phyloP scores from a whole-genome alignment of 2,329 filamentous ascomycete genomes.

The Ophiostoma australiae region DNA sequence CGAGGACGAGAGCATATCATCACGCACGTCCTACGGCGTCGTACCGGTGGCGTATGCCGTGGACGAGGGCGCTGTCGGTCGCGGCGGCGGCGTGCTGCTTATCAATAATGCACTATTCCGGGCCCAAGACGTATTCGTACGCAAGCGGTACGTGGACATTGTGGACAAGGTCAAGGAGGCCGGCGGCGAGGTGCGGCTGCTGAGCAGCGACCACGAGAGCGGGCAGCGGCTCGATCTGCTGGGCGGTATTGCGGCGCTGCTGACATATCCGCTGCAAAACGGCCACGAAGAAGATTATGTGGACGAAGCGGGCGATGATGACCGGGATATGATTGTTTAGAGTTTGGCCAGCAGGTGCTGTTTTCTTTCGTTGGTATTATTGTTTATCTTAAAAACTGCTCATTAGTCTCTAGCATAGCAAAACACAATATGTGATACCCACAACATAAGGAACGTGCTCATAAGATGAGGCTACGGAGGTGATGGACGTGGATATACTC shows the following conservation, averaged over 20 bases:
- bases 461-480: neutral
- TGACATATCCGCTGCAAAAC: slow-evolving; percentile 79
- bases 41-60: slow-evolving; percentile 77
- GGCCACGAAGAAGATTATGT: slow-evolving; percentile 42
- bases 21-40: slow-evolving; percentile 84
- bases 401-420: neutral
- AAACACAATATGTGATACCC: neutral
- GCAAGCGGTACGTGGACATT: slow-evolving; percentile 75
- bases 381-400: too few relatives aligned
- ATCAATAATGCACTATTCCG: slow-evolving; percentile 86
- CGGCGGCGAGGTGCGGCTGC: slow-evolving; percentile 80
- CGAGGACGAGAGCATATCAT: slow-evolving; percentile 56
- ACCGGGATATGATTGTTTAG: slow-evolving; percentile 13
- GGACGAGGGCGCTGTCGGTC: slow-evolving; percentile 79
- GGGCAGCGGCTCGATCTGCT: slow-evolving; percentile 77
- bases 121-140: slow-evolving; percentile 68
- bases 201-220: slow-evolving; percentile 92
- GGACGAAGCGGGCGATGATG: neutral
- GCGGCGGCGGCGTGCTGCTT: slow-evolving; percentile 76
- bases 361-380: neutral
- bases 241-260: slow-evolving; percentile 80
- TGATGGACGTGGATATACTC: neutral
- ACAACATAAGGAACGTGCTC: neutral
- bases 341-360: neutral
- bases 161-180: slow-evolving; percentile 84